Evolutionary conservation across 768 basidiomycete genomes (phyloP).

Genomic region (Lactarius trivialis): DNA sequence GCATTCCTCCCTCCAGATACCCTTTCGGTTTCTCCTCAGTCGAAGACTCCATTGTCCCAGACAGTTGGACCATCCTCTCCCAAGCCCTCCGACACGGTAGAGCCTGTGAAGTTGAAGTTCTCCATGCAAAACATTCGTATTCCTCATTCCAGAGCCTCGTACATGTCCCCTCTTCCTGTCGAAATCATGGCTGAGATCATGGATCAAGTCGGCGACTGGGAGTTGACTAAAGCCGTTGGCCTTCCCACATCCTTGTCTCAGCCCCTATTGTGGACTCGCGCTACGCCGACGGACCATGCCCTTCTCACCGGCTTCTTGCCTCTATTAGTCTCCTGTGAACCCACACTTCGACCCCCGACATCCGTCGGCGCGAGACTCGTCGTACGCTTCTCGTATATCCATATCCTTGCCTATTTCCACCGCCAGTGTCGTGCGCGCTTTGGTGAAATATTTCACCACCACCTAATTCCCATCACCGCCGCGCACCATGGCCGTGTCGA

Average conservation of each 20-base stretch:
- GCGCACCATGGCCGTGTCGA: slow-evolving; percentile 64
- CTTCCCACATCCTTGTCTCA: slow-evolving; percentile 61
- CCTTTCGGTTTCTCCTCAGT: background rate
- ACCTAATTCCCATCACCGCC: slow-evolving; percentile 71
- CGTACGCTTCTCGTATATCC: slow-evolving; percentile 68
- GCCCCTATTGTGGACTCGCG: slow-evolving; percentile 66
- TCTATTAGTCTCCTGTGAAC: slow-evolving; percentile 54
- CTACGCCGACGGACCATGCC: slow-evolving; percentile 61
- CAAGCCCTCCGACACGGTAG: background rate
- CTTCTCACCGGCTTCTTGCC: slow-evolving; percentile 61
- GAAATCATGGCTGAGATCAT: slow-evolving; percentile 74
- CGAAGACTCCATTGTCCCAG: background rate
- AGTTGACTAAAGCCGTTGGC: slow-evolving; percentile 70
- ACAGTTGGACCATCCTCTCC: background rate
- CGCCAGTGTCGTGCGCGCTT: slow-evolving; percentile 60
- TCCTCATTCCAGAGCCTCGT: background rate
- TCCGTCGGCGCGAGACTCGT: slow-evolving; percentile 59
- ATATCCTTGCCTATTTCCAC: slow-evolving; percentile 69
- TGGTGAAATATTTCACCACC: slow-evolving; percentile 53
- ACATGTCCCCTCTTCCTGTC: slow-evolving; percentile 55
- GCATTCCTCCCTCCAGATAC: background rate
- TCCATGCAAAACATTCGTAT: slow-evolving; percentile 25
- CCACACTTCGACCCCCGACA: slow-evolving; percentile 52
- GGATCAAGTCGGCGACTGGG: slow-evolving; percentile 79
- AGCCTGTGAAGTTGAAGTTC: background rate